phyloP scores from a whole-genome alignment of 257 asterid genomes.

The Gynochthodes officinalis region DNA sequence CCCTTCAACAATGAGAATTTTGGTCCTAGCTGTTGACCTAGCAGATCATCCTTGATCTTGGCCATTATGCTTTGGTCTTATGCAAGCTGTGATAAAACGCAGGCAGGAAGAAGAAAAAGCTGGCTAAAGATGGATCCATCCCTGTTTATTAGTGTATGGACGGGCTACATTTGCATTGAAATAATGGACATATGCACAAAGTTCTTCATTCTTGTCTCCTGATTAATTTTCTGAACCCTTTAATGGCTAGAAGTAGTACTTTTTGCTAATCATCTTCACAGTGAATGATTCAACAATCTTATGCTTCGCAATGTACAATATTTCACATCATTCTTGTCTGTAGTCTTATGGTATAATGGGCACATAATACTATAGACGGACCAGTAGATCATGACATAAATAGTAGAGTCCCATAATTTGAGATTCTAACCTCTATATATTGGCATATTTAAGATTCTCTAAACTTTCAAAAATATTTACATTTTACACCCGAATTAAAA shows the following conservation, averaged over 20 bases:
- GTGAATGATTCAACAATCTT: constrained; percentile 8
- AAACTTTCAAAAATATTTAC: neutral
- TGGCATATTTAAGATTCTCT: constrained; percentile 1
- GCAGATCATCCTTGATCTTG: constrained; percentile 28
- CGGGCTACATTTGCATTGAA: constrained; percentile 18
- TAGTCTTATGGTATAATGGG: neutral
- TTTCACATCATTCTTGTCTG: neutral
- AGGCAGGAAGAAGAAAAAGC: constrained; percentile 4
- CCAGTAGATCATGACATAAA: neutral
- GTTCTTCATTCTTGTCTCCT: no score
- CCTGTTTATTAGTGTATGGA: constrained; percentile 15
- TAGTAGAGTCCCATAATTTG: neutral
- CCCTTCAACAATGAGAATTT: constrained; percentile 56
- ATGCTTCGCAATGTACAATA: neutral
- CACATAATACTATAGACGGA: neutral
- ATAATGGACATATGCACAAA: neutral
- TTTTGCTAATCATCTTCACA: constrained; percentile 2
- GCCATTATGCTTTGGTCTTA: constrained; percentile 22
- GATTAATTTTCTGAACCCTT: no score
- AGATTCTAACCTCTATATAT: neutral
- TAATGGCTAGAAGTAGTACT: neutral
- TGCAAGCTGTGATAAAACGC: constrained; percentile 9
- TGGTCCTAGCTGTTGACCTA: constrained; percentile 40
- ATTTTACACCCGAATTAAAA: constrained; percentile 22
- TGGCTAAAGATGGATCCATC: constrained; percentile 1